Evolutionary conservation across 768 basidiomycete genomes (phyloP), one percentile per base, ranked within the genome.

Genomic region (Galerina sulciceps): DNA sequence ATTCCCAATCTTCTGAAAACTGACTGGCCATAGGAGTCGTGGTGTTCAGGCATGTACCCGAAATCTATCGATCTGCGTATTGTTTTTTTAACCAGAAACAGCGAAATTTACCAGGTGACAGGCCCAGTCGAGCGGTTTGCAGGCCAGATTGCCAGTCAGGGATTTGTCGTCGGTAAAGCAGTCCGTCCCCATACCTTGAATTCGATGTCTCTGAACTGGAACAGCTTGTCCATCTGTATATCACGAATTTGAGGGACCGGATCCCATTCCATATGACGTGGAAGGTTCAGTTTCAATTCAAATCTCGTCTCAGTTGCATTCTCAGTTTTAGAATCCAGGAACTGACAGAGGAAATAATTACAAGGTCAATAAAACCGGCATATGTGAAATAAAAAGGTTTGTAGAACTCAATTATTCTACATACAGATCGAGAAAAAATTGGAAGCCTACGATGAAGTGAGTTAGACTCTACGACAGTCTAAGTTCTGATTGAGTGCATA

Each of bases 81-180:
- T 10, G 13, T 10, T 18, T 10, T 18, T 34, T 45, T 37, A 55
- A 20, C 10, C 10, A 36, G 6, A 13, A 17, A 54, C 15, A 94
- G 93, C 67, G 95, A 96, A 76, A 98, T 98, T 54, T 98, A 97
- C 70, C 92, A 93, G 71, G 94, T 96, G 1, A 96, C 93, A n/a
- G 94, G 94, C 0, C 95, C 95, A 36, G 95, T 96, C n/a, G 94
- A 96, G 71, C 85, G 95, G 49, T 94, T 92, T 68, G 91, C 90
- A 0, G 87, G 90, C 13, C 90, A 91, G 75, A 93, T 95, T 64
- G 93, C 93, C 9, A 92, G 89, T 60, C 89, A 93, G 31, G 93
- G 93, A 62, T 93, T 84, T 63, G 83, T 94, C 46, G 91, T 92
- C 10, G 92, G 92, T 90, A 53, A 31, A 31, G 26, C 26, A 31